Conservation (phyloP, 768 basidiomycete species). For the Mycena alexandri region DNA sequence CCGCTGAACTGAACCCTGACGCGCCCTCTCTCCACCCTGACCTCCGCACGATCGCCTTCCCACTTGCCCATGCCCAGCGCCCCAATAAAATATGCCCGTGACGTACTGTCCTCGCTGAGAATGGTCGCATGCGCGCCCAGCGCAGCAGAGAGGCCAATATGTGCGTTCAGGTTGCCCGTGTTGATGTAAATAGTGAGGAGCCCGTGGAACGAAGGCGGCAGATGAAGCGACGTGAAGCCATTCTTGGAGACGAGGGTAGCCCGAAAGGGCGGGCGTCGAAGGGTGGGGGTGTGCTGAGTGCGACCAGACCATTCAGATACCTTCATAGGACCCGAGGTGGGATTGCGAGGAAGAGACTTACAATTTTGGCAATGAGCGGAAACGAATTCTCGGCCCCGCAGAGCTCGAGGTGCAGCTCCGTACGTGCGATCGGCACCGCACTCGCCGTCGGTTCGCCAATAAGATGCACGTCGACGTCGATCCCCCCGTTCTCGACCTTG, state of each 20-base stretch:
- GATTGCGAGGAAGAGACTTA: constrained; percentile 37
- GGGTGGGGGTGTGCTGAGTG: constrained; percentile 51
- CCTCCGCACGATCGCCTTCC: constrained; percentile 45
- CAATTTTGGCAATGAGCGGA: constrained; percentile 55
- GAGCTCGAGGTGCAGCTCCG: constrained; percentile 49
- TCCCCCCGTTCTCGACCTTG: constrained; percentile 54
- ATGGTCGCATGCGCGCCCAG: constrained; percentile 47
- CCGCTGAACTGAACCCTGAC: constrained; percentile 43
- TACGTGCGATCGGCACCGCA: constrained; percentile 37
- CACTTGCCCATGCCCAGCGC: constrained; percentile 44
- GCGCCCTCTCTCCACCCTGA: constrained; percentile 39
- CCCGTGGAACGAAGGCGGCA: constrained; percentile 59
- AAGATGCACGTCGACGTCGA: constrained; percentile 59
- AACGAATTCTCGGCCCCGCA: constrained; percentile 43
- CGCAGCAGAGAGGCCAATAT: constrained; percentile 49
- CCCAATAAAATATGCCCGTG: constrained; percentile 53
- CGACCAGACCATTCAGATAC: neutral
- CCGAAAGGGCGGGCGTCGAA: constrained; percentile 51
- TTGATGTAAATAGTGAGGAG: constrained; percentile 52
- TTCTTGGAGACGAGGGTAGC: constrained; percentile 46
- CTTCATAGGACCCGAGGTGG: neutral
- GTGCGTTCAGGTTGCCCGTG: constrained; percentile 53
- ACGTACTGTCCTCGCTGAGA: constrained; percentile 49
- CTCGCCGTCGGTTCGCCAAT: constrained; percentile 38
- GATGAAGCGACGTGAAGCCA: constrained; percentile 50